A percentile compares a stretch with the other conserved stretches of the same genome.
phyloP scores from a whole-genome alignment of 2,329 filamentous ascomycete species.

The Fonsecaea nubica region DNA sequence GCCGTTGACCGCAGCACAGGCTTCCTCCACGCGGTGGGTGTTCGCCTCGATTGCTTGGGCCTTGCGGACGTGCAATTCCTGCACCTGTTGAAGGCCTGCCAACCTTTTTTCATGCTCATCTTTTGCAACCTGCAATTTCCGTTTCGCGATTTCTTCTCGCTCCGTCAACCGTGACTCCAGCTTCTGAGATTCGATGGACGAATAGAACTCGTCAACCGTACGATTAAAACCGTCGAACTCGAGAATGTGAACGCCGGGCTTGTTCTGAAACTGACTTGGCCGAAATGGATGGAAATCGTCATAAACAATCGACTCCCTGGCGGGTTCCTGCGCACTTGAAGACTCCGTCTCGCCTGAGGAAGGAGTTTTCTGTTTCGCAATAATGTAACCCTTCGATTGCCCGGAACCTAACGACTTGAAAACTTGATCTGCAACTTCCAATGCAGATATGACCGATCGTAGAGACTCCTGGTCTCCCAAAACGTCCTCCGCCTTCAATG shows the following conservation, averaged over 20 bases:
- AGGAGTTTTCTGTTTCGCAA: slow-evolving; percentile 68
- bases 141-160: slow-evolving; percentile 78
- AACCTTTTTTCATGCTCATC: slow-evolving; percentile 85
- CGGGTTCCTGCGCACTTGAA: slow-evolving; percentile 46
- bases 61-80: slow-evolving; percentile 83
- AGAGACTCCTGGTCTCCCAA: slow-evolving; percentile 70
- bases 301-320: slow-evolving; percentile 67
- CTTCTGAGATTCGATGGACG: slow-evolving; percentile 92
- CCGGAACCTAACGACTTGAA: slow-evolving; percentile 72
- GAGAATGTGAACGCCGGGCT: slow-evolving; percentile 70
- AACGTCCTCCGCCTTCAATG: slow-evolving; percentile 70
- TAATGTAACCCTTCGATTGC: slow-evolving; percentile 79
- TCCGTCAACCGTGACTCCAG: slow-evolving; percentile 83
- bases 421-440: slow-evolving; percentile 73
- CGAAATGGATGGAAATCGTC: slow-evolving; percentile 95
- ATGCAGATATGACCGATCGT: slow-evolving; percentile 69
- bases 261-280: slow-evolving; percentile 76
- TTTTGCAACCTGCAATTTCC: slow-evolving; percentile 83
- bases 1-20: slow-evolving; percentile 88
- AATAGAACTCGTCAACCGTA: slow-evolving; percentile 96
- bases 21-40: slow-evolving; percentile 87
- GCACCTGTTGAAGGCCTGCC: slow-evolving; percentile 79
- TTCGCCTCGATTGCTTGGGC: slow-evolving; percentile 91
- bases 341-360: slow-evolving; percentile 43
- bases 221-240: slow-evolving; percentile 87